Evolutionary conservation across 768 basidiomycete genomes (phyloP), one percentile per base, ranked within the genome.

Genomic region (Steccherinum ochraceum): DNA sequence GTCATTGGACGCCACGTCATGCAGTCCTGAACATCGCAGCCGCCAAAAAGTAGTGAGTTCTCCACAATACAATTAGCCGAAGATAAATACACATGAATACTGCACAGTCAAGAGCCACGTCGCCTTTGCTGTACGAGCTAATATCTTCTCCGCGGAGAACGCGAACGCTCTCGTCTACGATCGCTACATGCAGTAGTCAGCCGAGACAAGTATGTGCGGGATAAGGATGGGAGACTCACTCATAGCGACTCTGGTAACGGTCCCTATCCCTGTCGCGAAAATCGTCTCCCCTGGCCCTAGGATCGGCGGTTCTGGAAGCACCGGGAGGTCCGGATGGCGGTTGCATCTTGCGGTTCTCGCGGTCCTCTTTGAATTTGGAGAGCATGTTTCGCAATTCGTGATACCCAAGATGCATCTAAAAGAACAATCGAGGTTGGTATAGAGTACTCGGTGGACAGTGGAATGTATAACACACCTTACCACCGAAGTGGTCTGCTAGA

Each of bases 401-500:
- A 72, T 99, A 99, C 10, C 96, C 96, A 63, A 98, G 70, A 75
- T 98, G 96, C 91, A 99, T 95, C 96, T 97, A 67, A 44, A 42
- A 10, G 41, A 11, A 5, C 7, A 16, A 35, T 35, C 30, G n/a
- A n/a, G n/a, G n/a, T n/a, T 5, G 12, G 19, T 21, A 35, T 2
- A 24, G 30, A 5, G 12, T 12, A 26, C 23, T 20, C 4, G n/a
- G n/a, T n/a, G n/a, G n/a, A n/a, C n/a, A 35, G 23, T 18, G 40
- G 3, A 24, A 24, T 24, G 40, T 12, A 24, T 10, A 13, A 69
- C 86, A 67, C 61, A 91, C 95, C 76, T 99, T 99, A 62, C 96
- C 96, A 70, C 96, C 96, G 74, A 99, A 99, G 69, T 99, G 96
- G 75, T 99, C 96, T 47, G 96, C 96, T 54, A 99, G 74, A 66